Percentiles rank a stretch among this genome's conserved stretches.
phyloP scores from a whole-genome alignment of 495 filamentous ascomycete genomes.

The Penicillium nucicola region DNA sequence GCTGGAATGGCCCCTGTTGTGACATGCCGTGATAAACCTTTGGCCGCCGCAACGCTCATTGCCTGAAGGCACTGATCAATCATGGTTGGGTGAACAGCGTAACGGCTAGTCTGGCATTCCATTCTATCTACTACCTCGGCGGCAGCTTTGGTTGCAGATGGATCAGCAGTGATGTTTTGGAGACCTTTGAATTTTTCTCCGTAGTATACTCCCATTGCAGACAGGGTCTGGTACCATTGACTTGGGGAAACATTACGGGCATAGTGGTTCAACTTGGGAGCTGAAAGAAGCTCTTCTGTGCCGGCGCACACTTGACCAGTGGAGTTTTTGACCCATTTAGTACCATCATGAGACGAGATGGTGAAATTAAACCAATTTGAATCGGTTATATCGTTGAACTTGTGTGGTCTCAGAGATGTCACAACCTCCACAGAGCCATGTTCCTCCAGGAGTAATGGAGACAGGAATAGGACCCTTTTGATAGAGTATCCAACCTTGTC shows the following conservation, averaged over 20 bases:
- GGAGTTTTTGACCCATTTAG: constrained; percentile 41
- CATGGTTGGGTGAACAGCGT: constrained; percentile 20
- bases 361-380: constrained; percentile 43
- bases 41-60: constrained; percentile 25
- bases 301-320: constrained; percentile 31
- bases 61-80: constrained; percentile 44
- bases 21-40: constrained; percentile 25
- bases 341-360: constrained; percentile 36
- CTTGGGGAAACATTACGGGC: constrained; percentile 1
- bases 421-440: constrained; percentile 34
- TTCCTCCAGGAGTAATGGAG: constrained; percentile 43
- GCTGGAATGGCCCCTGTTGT: constrained; percentile 11
- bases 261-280: constrained; percentile 6
- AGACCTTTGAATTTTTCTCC: constrained; percentile 28
- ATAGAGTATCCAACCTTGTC: not conserved
- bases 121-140: too few species aligned
- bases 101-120: not conserved
- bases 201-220: constrained; percentile 34
- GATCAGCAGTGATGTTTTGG: constrained; percentile 22
- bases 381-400: constrained; percentile 31
- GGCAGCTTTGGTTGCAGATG: constrained; percentile 30
- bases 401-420: constrained; percentile 32
- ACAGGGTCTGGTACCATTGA: constrained; percentile 36
- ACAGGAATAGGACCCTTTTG: not conserved
- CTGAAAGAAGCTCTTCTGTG: not conserved